Base-by-base conservation (phyloP, 306 rosid species). In the Glycine tomentella region DNA sequence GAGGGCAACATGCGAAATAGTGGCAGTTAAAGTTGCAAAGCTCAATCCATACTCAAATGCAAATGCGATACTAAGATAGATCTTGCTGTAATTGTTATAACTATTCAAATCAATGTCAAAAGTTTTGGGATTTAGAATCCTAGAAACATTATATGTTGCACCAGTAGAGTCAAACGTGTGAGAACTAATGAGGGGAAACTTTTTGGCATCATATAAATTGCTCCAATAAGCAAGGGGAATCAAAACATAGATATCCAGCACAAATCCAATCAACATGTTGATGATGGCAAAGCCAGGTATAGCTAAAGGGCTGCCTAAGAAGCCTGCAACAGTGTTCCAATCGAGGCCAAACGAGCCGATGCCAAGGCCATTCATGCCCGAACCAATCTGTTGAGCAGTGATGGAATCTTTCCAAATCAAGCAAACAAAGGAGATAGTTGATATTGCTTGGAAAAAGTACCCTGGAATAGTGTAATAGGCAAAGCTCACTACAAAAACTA, bases 361-460 rank as follows among this genome's bases (percentile, higher is more conserved):
- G 11, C 99, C 99, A 2, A 95, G 91, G 45, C 99, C 99, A 0
- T 25, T 14, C 48, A 66, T 44, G 12, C 99, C 99, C 2, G 97
- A 92, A 55, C 99, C 97, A 17, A 93, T 83, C 80, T 91, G 97
- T 12, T 95, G 99, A 10, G 99, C 99, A 0, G 87, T 83, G 61
- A 91, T 44, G 20, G 99, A 95, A 8, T 88, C 75, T 71, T 83
- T 90, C 99, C 97, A 93, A 50, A 95, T 86, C 77, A 83, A 83
- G 64, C 99, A 95, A 40, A 81, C 89, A 14, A 93, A 0, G 38
- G 99, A 95, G 71, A 95, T 70, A 7, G 80, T 8, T 8, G 97
- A 25, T 46, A 91, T 73, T 44, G 97, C 74, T 1, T 85, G 97
- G 92, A 95, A 95, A 13, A 95, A 81, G 70, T 90, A 93, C 71